These are phyloP conservation scores for Beta corolliflora DNA, from an alignment of 179 eudicot genomes.

Conservation along the genomic window DNA sequence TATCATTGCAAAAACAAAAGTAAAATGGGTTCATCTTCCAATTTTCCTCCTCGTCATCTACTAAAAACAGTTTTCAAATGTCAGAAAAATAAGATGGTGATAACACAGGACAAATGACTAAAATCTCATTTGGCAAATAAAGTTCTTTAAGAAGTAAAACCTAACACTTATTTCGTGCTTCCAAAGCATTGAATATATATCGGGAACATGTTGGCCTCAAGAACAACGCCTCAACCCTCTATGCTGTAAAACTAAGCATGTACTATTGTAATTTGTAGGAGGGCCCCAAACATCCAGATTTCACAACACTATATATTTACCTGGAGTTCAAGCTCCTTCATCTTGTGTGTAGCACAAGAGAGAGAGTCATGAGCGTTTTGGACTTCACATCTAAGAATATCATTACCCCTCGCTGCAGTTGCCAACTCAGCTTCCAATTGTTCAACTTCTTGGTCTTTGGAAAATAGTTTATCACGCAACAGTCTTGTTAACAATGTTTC, in stretches of 20 bases:
- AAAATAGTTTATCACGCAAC: conserved; percentile 71
- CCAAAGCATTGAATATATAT: background rate
- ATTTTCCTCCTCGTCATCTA: background rate
- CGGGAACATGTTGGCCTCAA: background rate
- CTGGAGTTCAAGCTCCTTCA: conserved; percentile 90
- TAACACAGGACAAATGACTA: background rate
- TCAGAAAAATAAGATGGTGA: background rate
- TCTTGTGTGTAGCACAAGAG: conserved; percentile 70
- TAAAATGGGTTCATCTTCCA: no score
- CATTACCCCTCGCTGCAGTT: conserved; percentile 72
- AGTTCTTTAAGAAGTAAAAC: no score
- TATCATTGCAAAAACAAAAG: background rate
- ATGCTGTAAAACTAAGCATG: background rate
- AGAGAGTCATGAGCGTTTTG: conserved; percentile 73
- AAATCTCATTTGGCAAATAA: background rate
- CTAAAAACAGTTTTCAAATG: background rate
- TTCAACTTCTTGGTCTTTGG: conserved; percentile 69
- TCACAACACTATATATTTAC: conserved; percentile 30
- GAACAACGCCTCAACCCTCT: conserved; percentile 3
- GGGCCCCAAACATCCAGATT: background rate
- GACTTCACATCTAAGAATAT: conserved; percentile 72
- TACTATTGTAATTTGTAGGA: background rate
- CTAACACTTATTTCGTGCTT: background rate
- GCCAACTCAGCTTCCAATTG: conserved; percentile 89
- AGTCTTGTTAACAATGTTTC: conserved; percentile 73